Conservation (phyloP, 805 yeast species). For the Candida insectorum region DNA sequence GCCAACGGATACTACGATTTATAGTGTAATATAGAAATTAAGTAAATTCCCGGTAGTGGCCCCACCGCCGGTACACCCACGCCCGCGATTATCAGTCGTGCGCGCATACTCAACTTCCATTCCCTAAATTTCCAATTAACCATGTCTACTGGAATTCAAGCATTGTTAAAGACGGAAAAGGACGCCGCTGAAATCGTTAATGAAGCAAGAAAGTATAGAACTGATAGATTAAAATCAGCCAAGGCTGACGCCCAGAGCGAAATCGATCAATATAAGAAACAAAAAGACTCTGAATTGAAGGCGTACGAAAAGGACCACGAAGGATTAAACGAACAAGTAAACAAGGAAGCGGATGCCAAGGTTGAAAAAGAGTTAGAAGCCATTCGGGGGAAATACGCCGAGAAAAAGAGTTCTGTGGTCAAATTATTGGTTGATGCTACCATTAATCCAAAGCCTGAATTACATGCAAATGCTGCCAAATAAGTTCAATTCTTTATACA, state of each 20-base stretch:
- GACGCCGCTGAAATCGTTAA: conserved; percentile 96
- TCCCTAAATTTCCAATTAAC: no score
- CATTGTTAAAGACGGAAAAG: conserved; percentile 84
- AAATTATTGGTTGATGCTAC: conserved; percentile 78
- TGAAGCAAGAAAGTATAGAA: conserved; percentile 87
- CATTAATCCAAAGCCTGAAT: conserved; percentile 72
- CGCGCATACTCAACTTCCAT: not conserved
- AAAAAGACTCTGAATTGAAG: conserved; percentile 80
- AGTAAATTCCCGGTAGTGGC: not conserved
- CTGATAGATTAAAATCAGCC: conserved; percentile 87
- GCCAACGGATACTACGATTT: conserved; percentile 68
- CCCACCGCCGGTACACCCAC: not conserved
- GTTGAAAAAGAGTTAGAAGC: conserved; percentile 68
- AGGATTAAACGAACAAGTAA: conserved; percentile 73
- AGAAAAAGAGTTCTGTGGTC: conserved; percentile 65
- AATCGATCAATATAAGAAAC: conserved; percentile 77
- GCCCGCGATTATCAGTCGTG: not conserved
- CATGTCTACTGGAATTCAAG: conserved; percentile 58
- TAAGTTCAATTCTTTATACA: not conserved
- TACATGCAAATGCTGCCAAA: conserved; percentile 70
- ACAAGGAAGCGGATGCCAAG: conserved; percentile 70
- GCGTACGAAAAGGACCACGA: conserved; percentile 68
- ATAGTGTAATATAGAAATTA: no score
- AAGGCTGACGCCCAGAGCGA: conserved; percentile 90
- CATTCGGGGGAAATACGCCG: conserved; percentile 61